Evolutionary conservation across 257 asterid species (phyloP), one percentile per base, ranked within the genome.

Genomic region (Osmanthus fragrans): DNA sequence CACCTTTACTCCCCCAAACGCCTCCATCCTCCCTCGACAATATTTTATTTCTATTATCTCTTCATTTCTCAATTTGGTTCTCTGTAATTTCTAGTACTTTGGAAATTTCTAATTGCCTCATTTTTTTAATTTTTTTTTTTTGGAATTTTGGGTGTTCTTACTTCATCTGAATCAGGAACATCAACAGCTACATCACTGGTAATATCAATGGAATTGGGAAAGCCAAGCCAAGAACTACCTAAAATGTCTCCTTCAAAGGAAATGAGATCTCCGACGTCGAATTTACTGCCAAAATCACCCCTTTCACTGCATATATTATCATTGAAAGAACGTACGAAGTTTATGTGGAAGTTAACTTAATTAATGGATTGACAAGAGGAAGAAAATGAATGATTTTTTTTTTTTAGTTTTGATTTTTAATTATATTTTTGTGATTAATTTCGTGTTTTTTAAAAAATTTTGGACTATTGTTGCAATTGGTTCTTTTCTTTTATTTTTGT

Each of bases 261-360:
- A 54, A 75, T 75, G 73, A 58, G 82, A 79, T 70, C 87, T 13
- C 85, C 85, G 45, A 74, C 11, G 56, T 25, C 39, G 11, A 83
- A 47, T 49, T 70, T 73, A 51, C 87, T 89, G 34, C 90, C 92
- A 4, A 89, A 84, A 71, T 91, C 95, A 4, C 93, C 92, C 0
- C 88, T 86, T 21, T 88, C 84, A 32, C 80, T 86, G 2, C 89
- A 91, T 1, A 72, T 86, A 7, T 78, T 92, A 33, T 90, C 88
- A 79, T 47, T 84, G 76, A 91, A 89, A 58, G 92, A 92, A 74
- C 94, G 96, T 68, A 65, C 81, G 4, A 88, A 81, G 77, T 81
- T 93, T 29, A 82, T 96, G 3, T 95, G 98, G 99, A 95, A 88
- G 85, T 87, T 91, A 25, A 25, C 27, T 25, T 1, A 25, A 25